Evolutionary conservation across 1,284 basidiomycete genomes (phyloP).

Genomic region (Rhodotorula mucilaginosa): DNA sequence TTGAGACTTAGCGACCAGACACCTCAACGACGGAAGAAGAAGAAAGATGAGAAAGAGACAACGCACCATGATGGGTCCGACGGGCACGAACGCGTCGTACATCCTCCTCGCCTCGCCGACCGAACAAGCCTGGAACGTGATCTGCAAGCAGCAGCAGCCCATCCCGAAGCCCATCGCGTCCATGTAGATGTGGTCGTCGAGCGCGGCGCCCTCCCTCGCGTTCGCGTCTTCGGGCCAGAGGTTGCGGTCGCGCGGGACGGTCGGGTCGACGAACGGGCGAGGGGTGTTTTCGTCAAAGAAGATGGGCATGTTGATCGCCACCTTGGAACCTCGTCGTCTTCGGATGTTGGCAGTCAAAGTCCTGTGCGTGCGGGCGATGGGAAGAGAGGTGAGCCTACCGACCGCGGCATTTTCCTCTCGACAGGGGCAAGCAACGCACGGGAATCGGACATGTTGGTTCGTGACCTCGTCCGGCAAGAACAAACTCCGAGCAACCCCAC

Average conservation of each 20-base stretch:
- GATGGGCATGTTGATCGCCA: conserved; percentile 91
- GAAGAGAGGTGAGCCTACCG: not conserved
- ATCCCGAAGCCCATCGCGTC: conserved; percentile 99
- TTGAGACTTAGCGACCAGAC: not conserved
- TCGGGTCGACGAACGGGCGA: conserved; percentile 82
- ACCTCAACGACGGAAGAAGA: not conserved
- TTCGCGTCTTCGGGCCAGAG: conserved; percentile 80
- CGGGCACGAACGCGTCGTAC: conserved; percentile 90
- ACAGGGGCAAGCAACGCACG: conserved; percentile 59
- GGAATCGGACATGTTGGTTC: conserved; percentile 95
- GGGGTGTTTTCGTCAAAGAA: conserved; percentile 86
- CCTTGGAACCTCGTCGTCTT: conserved; percentile 82
- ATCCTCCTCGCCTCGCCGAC: conserved; percentile 84
- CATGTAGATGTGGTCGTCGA: conserved; percentile 90
- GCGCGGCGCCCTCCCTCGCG: conserved; percentile 81
- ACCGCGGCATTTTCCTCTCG: not conserved
- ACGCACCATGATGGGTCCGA: conserved; percentile 87
- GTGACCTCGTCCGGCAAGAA: conserved; percentile 96
- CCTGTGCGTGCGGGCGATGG: conserved; percentile 51
- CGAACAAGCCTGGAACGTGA: conserved; percentile 96
- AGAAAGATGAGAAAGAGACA: conserved; percentile 4
- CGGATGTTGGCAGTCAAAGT: conserved; percentile 96
- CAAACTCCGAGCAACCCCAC: conserved; percentile 80
- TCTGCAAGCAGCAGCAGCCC: conserved; percentile 96
- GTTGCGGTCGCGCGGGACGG: conserved; percentile 77